Evolutionary conservation across 345 rosid genomes (phyloP), one percentile per base, ranked within the genome.

Genomic region (Theobroma cacao): DNA sequence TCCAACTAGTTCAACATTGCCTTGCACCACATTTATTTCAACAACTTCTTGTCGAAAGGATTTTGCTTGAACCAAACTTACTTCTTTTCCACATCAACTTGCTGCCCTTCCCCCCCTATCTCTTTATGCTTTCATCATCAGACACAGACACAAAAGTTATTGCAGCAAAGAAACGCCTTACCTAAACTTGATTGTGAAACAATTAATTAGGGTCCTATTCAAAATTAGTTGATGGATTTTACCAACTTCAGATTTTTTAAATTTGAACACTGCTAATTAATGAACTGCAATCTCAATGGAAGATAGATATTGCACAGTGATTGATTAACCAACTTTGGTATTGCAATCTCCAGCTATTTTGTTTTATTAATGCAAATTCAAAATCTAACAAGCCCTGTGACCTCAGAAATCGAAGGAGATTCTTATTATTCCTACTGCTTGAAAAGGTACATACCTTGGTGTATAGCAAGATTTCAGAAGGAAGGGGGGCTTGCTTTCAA

Each of bases 121-220:
- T 38, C 41, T 7, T 38, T 3, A 63, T 36, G 68, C 43, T 34
- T 31, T 62, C 67, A 6, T 41, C 47, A 41, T 41, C 13, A 41
- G 13, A 41, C 47, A 41, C 13, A 41, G 13, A 41, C 47, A 41
- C 14, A 41, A 9, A 40, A 41, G 14, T 41, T 14, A 3, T 47
- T 47, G 41, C 12, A 62, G 26, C 26, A 22, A 63, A 10, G 52
- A 66, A 40, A 41, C 12, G 20, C 13, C 52, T 66, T 22, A 22
- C 72, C 52, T 66, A 66, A 66, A 66, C 52, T 67, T 67, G 20
- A 67, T 41, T 67, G 20, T 13, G 34, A 43, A 41, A 67, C 26
- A 66, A 66, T 40, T 22, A 40, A n/a, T n/a, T n/a, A 5, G 31
- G n/a, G 28, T 41, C 28, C 22, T 55, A 41, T 22, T 22, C 52